These are phyloP conservation scores for Pythium guiyangense DNA, from an alignment of 352 stramenopile species.

Conservation along the genomic window DNA sequence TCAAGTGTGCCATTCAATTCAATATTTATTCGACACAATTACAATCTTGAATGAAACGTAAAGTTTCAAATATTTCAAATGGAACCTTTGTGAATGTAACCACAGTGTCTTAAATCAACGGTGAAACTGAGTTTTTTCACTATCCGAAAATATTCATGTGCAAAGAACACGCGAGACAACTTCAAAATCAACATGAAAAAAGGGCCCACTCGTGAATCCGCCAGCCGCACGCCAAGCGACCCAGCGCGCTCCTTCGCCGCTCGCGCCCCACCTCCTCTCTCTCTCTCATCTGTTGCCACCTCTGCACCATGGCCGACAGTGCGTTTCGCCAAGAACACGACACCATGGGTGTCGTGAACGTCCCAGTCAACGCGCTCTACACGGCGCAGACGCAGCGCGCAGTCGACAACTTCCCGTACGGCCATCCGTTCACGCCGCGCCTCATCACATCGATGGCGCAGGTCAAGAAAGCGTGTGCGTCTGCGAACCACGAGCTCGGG, in stretches of 20 bases:
- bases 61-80: background rate
- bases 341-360: constrained; percentile 52
- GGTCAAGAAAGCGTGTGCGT: constrained; percentile 44
- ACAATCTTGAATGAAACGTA: background rate
- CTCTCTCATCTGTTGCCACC: background rate
- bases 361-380: constrained; percentile 38
- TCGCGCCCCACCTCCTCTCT: background rate
- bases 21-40: background rate
- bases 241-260: background rate
- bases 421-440: constrained; percentile 35
- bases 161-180: too few relatives aligned
- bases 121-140: background rate
- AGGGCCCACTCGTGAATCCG: background rate
- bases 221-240: background rate
- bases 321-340: constrained; percentile 45
- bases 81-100: background rate
- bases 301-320: constrained; percentile 10
- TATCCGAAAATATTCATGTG: too few relatives aligned
- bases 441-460: constrained; percentile 38
- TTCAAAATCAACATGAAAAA: background rate
- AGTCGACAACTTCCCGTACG: constrained; percentile 48
- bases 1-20: too few relatives aligned
- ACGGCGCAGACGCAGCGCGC: constrained; percentile 49
- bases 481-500: constrained; percentile 35
- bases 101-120: background rate